Conservation (phyloP, 225 moss, liverwort and hornwort species). For the Straminergon stramineum region DNA sequence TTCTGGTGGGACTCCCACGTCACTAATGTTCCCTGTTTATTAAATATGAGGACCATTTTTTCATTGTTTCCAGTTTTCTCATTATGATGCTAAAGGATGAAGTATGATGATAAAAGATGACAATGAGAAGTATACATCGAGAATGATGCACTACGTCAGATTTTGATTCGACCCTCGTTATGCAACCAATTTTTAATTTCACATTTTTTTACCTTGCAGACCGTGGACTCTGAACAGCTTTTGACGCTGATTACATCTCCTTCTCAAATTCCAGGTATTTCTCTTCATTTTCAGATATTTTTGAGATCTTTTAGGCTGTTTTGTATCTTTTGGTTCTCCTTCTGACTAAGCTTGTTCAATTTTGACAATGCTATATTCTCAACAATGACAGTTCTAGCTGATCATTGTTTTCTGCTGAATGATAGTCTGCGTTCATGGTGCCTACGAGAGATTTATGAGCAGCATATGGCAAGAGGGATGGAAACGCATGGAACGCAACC, state of each 20-base stretch:
- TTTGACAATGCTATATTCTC: neutral
- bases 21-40: neutral
- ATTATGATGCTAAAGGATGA: neutral
- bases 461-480: slow-evolving; percentile 53
- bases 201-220: slow-evolving; percentile 25
- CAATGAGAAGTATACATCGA: neutral
- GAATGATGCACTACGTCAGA: neutral
- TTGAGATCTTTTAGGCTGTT: neutral
- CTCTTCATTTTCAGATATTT: neutral
- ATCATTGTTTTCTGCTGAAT: neutral
- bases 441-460: slow-evolving; percentile 26
- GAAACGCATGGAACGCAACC: slow-evolving; percentile 64
- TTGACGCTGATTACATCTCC: slow-evolving; percentile 32
- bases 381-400: neutral
- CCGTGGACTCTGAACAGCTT: slow-evolving; percentile 48
- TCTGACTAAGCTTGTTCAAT: neutral
- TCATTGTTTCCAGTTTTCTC: neutral
- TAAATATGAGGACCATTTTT: neutral
- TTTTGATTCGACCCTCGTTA: neutral
- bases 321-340: neutral
- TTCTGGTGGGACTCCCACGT: neutral
- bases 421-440: slow-evolving; percentile 80
- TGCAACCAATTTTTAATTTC: neutral
- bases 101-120: neutral
- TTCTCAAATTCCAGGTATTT: slow-evolving; percentile 51